Percentiles rank a stretch among this genome's conserved stretches.
Conservation (phyloP, 768 basidiomycete species). For the Lactifluus piperatus region DNA sequence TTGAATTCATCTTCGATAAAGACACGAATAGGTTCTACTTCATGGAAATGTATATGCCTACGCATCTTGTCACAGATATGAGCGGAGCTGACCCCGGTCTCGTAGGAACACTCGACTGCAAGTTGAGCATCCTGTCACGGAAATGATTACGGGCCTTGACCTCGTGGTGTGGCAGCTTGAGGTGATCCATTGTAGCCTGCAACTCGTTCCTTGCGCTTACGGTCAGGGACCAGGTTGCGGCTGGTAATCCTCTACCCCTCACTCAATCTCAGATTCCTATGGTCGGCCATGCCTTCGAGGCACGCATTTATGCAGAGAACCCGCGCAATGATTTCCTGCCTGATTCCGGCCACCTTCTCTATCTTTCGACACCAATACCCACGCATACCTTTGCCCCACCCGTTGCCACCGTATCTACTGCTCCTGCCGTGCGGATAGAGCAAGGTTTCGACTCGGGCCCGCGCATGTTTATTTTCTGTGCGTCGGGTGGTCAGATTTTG, state of each 20-base stretch:
- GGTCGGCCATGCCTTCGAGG: slow-evolving; percentile 90
- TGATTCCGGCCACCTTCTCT: slow-evolving; percentile 75
- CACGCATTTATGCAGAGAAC: slow-evolving; percentile 92
- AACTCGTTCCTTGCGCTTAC: neutral
- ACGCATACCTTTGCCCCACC: slow-evolving; percentile 58
- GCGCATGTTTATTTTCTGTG: too few species aligned
- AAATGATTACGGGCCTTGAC: slow-evolving; percentile 91
- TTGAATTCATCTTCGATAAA: too few species aligned
- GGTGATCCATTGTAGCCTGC: slow-evolving; percentile 29
- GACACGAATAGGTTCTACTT: slow-evolving; percentile 42
- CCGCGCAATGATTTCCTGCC: slow-evolving; percentile 90
- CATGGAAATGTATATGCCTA: slow-evolving; percentile 76
- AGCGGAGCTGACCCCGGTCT: neutral
- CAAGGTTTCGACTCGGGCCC: slow-evolving; percentile 79
- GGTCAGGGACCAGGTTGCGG: slow-evolving; percentile 51
- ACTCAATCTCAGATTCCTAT: slow-evolving; percentile 72
- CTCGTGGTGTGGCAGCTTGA: slow-evolving; percentile 94
- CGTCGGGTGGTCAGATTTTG: too few species aligned
- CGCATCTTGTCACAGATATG: neutral
- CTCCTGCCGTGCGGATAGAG: slow-evolving; percentile 72
- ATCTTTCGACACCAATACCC: slow-evolving; percentile 71
- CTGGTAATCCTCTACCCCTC: slow-evolving; percentile 79
- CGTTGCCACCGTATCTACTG: slow-evolving; percentile 26
- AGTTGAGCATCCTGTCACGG: slow-evolving; percentile 89
- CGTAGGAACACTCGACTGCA: slow-evolving; percentile 76